phyloP scores from a whole-genome alignment of 148 eudicot species.

The Rheum nobile region DNA sequence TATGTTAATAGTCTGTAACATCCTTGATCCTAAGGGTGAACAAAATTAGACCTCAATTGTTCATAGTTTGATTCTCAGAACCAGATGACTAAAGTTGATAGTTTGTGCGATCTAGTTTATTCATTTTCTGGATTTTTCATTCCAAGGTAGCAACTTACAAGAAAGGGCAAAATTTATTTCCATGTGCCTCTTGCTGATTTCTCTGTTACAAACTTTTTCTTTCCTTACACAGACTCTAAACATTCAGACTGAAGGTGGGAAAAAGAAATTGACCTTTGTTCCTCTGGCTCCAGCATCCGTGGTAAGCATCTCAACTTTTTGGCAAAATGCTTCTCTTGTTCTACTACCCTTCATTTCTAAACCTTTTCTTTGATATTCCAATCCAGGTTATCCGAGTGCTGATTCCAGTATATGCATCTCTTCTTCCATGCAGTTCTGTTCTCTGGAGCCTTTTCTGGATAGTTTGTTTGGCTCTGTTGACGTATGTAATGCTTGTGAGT shows the following conservation, averaged over 20 bases:
- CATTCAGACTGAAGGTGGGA: conserved; percentile 46
- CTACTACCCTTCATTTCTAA: background rate
- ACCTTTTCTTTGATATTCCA: background rate
- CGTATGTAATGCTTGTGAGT: conserved; percentile 81
- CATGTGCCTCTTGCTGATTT: background rate
- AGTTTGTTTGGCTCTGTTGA: conserved; percentile 37
- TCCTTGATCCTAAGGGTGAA: background rate
- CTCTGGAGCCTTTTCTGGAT: conserved; percentile 81
- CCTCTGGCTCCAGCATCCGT: conserved; percentile 97
- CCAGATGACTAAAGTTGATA: too few species aligned
- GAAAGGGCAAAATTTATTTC: background rate
- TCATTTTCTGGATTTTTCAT: background rate
- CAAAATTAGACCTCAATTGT: too few species aligned
- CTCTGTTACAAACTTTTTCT: background rate
- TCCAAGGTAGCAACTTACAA: background rate
- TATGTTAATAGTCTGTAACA: too few species aligned
- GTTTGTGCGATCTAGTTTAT: too few species aligned
- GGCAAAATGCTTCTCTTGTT: background rate
- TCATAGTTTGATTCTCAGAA: too few species aligned
- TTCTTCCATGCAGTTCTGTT: conserved; percentile 57
- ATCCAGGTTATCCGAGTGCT: conserved; percentile 83
- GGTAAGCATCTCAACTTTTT: conserved; percentile 31
- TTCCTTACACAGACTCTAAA: conserved; percentile 49
- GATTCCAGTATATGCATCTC: conserved; percentile 77
- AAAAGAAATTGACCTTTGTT: conserved; percentile 68